Evolutionary conservation across 441 rosid genomes (phyloP).

Genomic region (Jatropha podagrica): DNA sequence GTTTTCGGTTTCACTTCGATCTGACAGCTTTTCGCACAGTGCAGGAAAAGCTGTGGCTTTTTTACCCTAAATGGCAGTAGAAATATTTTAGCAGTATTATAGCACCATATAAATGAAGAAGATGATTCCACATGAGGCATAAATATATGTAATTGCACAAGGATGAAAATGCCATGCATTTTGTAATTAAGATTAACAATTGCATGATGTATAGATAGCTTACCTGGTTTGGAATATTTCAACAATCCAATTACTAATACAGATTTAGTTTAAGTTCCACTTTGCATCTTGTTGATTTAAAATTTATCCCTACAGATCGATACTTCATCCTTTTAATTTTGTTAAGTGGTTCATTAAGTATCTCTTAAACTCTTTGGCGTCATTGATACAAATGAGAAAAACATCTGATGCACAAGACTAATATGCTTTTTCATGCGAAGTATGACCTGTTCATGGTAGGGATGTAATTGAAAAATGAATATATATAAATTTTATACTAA

Average conservation of each 20-base stretch:
- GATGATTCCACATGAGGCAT: no score
- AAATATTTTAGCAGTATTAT: not conserved
- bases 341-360: no score
- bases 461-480: not conserved
- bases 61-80: slow-evolving; percentile 57
- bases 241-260: not conserved
- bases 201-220: not conserved
- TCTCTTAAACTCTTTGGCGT: not conserved
- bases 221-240: not conserved
- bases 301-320: not conserved
- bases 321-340: not conserved
- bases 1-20: slow-evolving; percentile 64
- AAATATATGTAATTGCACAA: no score
- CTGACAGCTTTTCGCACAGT: slow-evolving; percentile 73
- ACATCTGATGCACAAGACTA: no score
- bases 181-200: not conserved
- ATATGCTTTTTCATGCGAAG: no score
- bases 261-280: not conserved
- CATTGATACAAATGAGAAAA: not conserved
- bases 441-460: not conserved
- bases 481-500: not conserved
- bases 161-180: no score
- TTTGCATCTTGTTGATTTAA: not conserved
- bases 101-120: not conserved
- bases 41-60: slow-evolving; percentile 90